Percentiles rank a stretch among this genome's conserved stretches.
Conservation (phyloP, 2,329 filamentous ascomycete genomes). For the Pseudonectria buxi region DNA sequence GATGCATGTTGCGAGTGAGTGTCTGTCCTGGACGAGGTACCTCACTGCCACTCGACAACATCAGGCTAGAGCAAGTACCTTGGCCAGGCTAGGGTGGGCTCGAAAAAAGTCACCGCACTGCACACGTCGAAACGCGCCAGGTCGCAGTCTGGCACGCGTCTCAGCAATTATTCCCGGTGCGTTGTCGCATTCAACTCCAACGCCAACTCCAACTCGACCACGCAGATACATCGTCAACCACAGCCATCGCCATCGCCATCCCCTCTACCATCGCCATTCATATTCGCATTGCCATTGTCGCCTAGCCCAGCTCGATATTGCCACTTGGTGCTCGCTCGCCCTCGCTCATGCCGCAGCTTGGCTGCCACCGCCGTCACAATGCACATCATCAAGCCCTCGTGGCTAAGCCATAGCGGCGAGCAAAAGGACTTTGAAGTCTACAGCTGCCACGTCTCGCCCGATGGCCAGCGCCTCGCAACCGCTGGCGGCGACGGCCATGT, state of each 20-base stretch:
- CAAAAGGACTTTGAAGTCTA: constrained; percentile 98
- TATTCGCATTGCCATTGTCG: neutral
- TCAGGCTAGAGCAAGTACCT: no score
- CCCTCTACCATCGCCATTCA: neutral
- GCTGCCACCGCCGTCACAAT: constrained; percentile 37
- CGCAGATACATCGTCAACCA: no score
- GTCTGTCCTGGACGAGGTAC: no score
- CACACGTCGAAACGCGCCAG: no score
- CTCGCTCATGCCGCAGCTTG: constrained; percentile 12
- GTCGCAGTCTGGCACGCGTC: no score
- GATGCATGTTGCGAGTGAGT: no score
- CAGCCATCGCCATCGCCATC: neutral
- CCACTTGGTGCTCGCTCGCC: constrained; percentile 4
- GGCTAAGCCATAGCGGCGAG: constrained; percentile 94
- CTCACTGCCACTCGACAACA: no score
- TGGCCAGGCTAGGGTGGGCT: no score
- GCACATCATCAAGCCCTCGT: constrained; percentile 90
- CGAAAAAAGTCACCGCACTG: no score
- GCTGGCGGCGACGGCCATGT: constrained; percentile 97
- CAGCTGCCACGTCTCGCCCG: constrained; percentile 93
- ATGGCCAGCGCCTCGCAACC: constrained; percentile 85
- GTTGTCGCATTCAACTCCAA: no score
- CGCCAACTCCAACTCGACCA: no score
- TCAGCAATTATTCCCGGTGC: no score
- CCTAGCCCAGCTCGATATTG: neutral